Evolutionary conservation across 2,329 filamentous ascomycete species (phyloP).

Genomic region (Ceratocystiopsis minuta): DNA sequence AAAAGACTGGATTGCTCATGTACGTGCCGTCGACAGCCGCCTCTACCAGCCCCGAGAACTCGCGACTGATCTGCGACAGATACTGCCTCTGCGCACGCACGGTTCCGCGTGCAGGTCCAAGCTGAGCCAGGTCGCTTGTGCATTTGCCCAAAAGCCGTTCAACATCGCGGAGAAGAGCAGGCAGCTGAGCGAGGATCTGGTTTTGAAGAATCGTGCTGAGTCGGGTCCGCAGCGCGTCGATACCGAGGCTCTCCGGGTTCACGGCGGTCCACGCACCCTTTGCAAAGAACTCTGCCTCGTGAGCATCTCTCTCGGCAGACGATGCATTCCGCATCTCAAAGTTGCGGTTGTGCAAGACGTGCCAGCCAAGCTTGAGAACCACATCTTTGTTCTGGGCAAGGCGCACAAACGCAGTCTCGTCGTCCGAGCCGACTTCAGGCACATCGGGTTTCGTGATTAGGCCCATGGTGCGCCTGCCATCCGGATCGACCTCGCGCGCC

Average conservation of each 20-base stretch:
- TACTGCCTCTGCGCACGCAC: constrained; percentile 12
- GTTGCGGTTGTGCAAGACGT: constrained; percentile 29
- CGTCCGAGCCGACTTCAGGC: constrained; percentile 18
- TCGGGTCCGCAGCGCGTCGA: constrained; percentile 25
- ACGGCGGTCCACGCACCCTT: constrained; percentile 20
- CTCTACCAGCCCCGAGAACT: constrained; percentile 11
- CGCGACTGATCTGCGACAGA: constrained; percentile 13
- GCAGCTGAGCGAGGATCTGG: constrained; percentile 29
- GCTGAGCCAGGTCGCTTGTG: constrained; percentile 5
- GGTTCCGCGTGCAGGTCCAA: constrained; percentile 17
- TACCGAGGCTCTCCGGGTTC: constrained; percentile 22
- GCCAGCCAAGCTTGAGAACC: constrained; percentile 32
- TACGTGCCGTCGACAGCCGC: constrained; percentile 15
- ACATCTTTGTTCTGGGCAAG: constrained; percentile 28
- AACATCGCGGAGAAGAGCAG: constrained; percentile 26
- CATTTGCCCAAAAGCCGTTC: constrained; percentile 18
- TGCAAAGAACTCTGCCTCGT: constrained; percentile 25
- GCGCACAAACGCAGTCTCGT: constrained; percentile 20
- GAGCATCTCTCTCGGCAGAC: constrained; percentile 18
- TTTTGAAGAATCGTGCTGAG: constrained; percentile 31
- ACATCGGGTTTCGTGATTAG: constrained; percentile 40
- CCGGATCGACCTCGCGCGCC: constrained; percentile 20
- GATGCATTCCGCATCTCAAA: constrained; percentile 18
- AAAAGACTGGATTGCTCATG: constrained; percentile 9
- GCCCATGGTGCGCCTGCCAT: constrained; percentile 28